These are phyloP conservation scores for Peniophora sp. DNA, from an alignment of 1,284 basidiomycete species.

Conservation along the genomic window DNA sequence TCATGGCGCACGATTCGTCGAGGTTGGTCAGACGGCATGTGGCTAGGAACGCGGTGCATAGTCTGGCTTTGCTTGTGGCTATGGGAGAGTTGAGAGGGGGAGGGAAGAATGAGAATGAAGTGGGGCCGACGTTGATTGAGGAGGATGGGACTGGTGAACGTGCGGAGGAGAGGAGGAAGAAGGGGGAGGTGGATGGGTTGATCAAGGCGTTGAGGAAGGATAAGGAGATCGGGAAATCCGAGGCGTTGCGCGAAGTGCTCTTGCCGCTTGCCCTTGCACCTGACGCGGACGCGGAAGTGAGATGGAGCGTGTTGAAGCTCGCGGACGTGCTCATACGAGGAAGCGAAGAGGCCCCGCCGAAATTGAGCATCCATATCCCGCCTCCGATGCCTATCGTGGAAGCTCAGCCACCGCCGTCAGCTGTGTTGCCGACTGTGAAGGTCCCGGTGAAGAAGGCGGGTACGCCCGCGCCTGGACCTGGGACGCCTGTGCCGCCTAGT, in stretches of 20 bases:
- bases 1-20: conserved; percentile 84
- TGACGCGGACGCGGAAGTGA: conserved; percentile 78
- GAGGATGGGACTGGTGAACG: conserved; percentile 76
- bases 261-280: conserved; percentile 71
- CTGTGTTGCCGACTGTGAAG: conserved; percentile 37
- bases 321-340: conserved; percentile 87
- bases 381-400: conserved; percentile 69
- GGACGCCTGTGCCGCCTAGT: conserved; percentile 42
- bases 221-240: conserved; percentile 79
- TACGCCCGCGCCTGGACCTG: conserved; percentile 33
- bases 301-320: conserved; percentile 87
- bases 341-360: conserved; percentile 77
- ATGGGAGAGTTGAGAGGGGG: conserved; percentile 81
- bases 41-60: conserved; percentile 80
- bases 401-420: conserved; percentile 31
- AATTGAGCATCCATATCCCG: conserved; percentile 79
- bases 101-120: conserved; percentile 64
- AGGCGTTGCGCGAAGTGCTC: conserved; percentile 69
- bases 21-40: conserved; percentile 81
- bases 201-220: conserved; percentile 80
- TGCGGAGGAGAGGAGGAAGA: conserved; percentile 60
- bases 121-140: conserved; percentile 59
- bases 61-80: conserved; percentile 79
- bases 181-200: conserved; percentile 74
- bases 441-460: conserved; percentile 38